phyloP scores from a whole-genome alignment of 768 basidiomycete genomes.

The Lentinula raphanica region DNA sequence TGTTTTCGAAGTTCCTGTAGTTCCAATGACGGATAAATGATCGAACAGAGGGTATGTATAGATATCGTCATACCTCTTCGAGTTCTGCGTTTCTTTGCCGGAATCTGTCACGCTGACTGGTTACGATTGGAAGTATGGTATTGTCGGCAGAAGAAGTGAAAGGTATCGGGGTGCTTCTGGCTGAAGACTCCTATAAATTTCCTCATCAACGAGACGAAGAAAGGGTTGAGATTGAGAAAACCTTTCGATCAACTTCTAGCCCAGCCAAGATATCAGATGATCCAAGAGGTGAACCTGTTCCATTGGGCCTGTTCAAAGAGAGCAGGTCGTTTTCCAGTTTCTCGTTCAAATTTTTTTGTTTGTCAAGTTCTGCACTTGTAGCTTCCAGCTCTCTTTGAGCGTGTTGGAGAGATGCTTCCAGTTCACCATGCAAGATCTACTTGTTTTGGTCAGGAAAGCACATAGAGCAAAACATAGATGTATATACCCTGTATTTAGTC shows the following conservation, averaged over 20 bases:
- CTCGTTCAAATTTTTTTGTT: slow-evolving; percentile 78
- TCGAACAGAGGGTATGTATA: neutral
- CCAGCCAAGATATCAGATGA: slow-evolving; percentile 58
- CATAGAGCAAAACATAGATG: neutral
- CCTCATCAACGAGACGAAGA: too few species aligned
- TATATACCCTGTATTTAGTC: slow-evolving; percentile 77
- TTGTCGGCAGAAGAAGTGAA: slow-evolving; percentile 78
- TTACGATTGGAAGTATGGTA: slow-evolving; percentile 97
- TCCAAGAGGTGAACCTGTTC: slow-evolving; percentile 26
- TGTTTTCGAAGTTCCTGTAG: slow-evolving; percentile 88
- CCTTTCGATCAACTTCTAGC: slow-evolving; percentile 64
- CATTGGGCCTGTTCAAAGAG: slow-evolving; percentile 56
- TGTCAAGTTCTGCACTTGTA: slow-evolving; percentile 63
- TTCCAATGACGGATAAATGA: neutral
- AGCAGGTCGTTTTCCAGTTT: slow-evolving; percentile 88
- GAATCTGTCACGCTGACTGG: slow-evolving; percentile 96
- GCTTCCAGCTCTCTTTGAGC: slow-evolving; percentile 53
- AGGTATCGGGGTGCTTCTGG: slow-evolving; percentile 60
- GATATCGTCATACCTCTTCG: slow-evolving; percentile 82
- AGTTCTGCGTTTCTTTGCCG: slow-evolving; percentile 94
- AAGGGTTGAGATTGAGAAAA: too few species aligned
- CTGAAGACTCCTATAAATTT: slow-evolving; percentile 28
- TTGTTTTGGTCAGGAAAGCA: neutral
- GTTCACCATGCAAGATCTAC: slow-evolving; percentile 79
- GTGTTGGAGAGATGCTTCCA: slow-evolving; percentile 62